phyloP scores from a whole-genome alignment of 23 red algal genomes.

The Porphyridium purpureum region DNA sequence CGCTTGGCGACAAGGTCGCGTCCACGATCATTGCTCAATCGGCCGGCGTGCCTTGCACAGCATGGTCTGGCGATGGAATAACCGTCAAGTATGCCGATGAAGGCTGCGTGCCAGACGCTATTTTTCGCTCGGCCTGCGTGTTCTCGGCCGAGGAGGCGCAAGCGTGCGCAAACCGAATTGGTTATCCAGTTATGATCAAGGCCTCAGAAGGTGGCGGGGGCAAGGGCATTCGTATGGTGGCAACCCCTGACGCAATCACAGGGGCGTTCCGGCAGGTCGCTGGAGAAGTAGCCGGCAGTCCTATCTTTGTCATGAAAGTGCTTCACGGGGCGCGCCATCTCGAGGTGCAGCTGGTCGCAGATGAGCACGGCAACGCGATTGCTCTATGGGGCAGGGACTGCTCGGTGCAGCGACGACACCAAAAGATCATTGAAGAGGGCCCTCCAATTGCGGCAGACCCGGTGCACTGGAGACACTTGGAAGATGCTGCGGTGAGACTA shows the following conservation, averaged over 20 bases:
- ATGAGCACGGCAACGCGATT: slow-evolving; percentile 90
- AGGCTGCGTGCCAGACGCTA: slow-evolving; percentile 38
- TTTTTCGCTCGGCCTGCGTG: slow-evolving; percentile 74
- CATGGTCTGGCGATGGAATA: slow-evolving; percentile 57
- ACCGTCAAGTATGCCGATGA: slow-evolving; percentile 24
- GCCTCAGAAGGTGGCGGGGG: slow-evolving; percentile 93
- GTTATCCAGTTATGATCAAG: slow-evolving; percentile 94
- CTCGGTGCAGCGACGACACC: slow-evolving; percentile 95
- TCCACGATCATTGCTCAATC: slow-evolving; percentile 92
- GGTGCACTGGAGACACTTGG: slow-evolving; percentile 69
- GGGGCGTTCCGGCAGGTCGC: slow-evolving; percentile 76
- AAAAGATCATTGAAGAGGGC: slow-evolving; percentile 99
- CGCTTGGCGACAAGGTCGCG: slow-evolving; percentile 95
- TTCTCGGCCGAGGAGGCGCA: slow-evolving; percentile 35
- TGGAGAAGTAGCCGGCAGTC: slow-evolving; percentile 84
- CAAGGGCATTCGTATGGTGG: slow-evolving; percentile 86
- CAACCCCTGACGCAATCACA: slow-evolving; percentile 22
- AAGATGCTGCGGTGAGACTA: slow-evolving; percentile 63
- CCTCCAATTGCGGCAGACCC: slow-evolving; percentile 71
- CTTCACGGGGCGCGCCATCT: slow-evolving; percentile 76
- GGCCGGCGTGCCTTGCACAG: slow-evolving; percentile 53
- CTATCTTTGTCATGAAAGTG: slow-evolving; percentile 90
- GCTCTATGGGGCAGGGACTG: slow-evolving; percentile 95
- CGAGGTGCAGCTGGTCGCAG: slow-evolving; percentile 96
- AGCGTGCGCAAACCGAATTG: slow-evolving; percentile 31